Percentiles rank a stretch among this genome's conserved stretches.
phyloP scores from a whole-genome alignment of 352 stramenopile species.

The Nothophytophthora sp. region DNA sequence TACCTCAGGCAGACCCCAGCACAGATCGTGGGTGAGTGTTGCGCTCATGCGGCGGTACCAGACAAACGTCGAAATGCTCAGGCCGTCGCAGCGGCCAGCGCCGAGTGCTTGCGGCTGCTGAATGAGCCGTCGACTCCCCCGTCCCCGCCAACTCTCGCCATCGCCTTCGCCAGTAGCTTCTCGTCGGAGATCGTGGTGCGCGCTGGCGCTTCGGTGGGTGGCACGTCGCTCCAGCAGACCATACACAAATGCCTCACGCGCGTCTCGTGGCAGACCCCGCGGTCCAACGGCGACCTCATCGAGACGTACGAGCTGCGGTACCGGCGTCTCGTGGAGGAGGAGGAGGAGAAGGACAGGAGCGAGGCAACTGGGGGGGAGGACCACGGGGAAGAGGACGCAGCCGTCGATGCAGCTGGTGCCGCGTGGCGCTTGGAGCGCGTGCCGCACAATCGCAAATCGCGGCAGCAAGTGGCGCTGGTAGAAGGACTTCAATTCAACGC shows the following conservation, averaged over 20 bases:
- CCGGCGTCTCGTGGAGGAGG: constrained; percentile 32
- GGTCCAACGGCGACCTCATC: constrained; percentile 70
- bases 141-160: constrained; percentile 22
- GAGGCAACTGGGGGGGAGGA: constrained; percentile 1
- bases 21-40: constrained; percentile 64
- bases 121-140: constrained; percentile 29
- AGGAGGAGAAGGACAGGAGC: constrained; percentile 17
- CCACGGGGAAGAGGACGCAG: constrained; percentile 15
- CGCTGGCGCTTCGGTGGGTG: constrained; percentile 21
- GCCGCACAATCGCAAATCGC: constrained; percentile 43
- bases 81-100: constrained; percentile 24
- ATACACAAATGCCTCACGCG: constrained; percentile 59
- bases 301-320: constrained; percentile 76
- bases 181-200: constrained; percentile 42
- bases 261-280: constrained; percentile 54
- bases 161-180: constrained; percentile 40
- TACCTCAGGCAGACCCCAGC: constrained; percentile 53
- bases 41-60: constrained; percentile 20
- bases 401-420: constrained; percentile 31
- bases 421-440: constrained; percentile 46
- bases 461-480: constrained; percentile 37
- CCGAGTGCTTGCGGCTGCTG: constrained; percentile 47
- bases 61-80: constrained; percentile 10
- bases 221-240: constrained; percentile 43
- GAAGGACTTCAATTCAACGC: constrained; percentile 60